Conservation (phyloP, 257 asterid species). For the Gentiana dahurica region DNA sequence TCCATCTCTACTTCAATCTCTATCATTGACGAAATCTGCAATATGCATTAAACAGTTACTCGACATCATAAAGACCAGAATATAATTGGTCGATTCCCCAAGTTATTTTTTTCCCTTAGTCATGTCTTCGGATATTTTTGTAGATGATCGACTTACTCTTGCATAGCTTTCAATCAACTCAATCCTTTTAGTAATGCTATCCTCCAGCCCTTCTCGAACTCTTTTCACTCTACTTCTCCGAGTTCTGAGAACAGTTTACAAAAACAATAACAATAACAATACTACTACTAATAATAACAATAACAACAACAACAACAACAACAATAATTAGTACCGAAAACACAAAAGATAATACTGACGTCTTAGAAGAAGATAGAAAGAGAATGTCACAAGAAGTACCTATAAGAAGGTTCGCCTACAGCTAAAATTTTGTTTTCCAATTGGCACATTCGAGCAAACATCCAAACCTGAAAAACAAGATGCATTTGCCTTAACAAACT, state of each 20-base stretch:
- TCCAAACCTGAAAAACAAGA: conserved; percentile 53
- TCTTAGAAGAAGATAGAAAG: background rate
- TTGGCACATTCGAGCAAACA: conserved; percentile 96
- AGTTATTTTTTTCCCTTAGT: background rate
- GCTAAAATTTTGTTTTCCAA: conserved; percentile 87
- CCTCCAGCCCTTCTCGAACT: conserved; percentile 74
- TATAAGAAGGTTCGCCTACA: conserved; percentile 90
- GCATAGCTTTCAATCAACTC: conserved; percentile 95
- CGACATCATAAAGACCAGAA: background rate
- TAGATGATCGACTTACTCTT: conserved; percentile 39
- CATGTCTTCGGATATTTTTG: background rate
- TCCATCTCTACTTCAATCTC: conserved; percentile 96
- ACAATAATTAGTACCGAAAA: background rate
- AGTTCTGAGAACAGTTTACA: conserved; percentile 35
- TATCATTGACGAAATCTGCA: conserved; percentile 89
- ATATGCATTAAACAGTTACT: conserved; percentile 10
- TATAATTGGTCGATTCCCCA: background rate
- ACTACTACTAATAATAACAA: background rate
- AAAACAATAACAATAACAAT: background rate
- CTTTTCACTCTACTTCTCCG: conserved; percentile 64
- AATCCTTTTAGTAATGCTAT: conserved; percentile 68
- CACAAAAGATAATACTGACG: background rate
- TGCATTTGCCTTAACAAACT: conserved; percentile 1
- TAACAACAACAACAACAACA: background rate
- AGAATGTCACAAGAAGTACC: conserved; percentile 29